Percentiles rank a stretch among this genome's conserved stretches.
These are phyloP conservation scores for Coccomyxa subellipsoidea DNA, from an alignment of 163 green algal genomes.

Conservation along the genomic window DNA sequence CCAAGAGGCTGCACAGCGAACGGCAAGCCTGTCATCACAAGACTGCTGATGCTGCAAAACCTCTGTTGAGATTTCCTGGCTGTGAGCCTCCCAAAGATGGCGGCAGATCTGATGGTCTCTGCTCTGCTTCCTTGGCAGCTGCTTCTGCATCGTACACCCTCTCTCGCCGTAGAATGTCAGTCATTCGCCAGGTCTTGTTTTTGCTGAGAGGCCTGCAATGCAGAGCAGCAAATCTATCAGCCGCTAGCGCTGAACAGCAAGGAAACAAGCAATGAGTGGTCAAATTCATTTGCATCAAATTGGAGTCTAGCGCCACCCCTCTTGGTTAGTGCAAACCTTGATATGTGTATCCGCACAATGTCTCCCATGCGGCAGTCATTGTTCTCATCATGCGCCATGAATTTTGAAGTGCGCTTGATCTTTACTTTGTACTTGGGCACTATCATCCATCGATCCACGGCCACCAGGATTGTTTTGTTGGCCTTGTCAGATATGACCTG, in stretches of 20 bases:
- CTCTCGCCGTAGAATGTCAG: background rate
- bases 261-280: too few relatives aligned
- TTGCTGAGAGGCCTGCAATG: constrained; percentile 7
- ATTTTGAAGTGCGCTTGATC: background rate
- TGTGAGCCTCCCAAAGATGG: background rate
- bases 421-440: background rate
- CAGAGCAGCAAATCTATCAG: background rate
- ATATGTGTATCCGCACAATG: background rate
- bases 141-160: background rate
- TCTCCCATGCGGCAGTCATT: constrained; percentile 6
- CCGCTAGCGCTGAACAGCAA: too few relatives aligned
- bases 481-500: constrained; percentile 1
- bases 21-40: too few relatives aligned
- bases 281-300: background rate
- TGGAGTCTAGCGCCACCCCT: too few relatives aligned
- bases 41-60: background rate
- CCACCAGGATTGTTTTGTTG: constrained; percentile 4
- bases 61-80: background rate
- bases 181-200: background rate
- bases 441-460: background rate
- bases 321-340: background rate
- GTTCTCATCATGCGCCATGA: constrained; percentile 6
- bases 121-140: background rate
- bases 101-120: background rate
- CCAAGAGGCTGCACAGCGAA: too few relatives aligned